Evolutionary conservation across 306 rosid genomes (phyloP).

Genomic region (Cucurbita maxima): DNA sequence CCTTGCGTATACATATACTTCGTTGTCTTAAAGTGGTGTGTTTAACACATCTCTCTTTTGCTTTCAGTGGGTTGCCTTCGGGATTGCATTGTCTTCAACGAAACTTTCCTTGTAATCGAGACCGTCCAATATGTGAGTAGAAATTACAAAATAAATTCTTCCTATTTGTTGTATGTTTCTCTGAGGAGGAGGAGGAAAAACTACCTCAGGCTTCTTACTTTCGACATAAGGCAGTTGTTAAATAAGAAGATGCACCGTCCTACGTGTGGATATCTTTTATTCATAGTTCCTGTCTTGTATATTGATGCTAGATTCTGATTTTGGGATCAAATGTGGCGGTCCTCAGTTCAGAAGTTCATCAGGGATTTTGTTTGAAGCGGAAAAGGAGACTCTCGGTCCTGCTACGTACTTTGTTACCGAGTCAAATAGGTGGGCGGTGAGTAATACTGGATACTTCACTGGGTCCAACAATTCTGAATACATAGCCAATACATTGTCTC

Average conservation of each 20-base stretch:
- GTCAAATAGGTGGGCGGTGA: slow-evolving; percentile 49
- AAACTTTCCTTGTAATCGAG: slow-evolving; percentile 50
- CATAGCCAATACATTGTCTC: slow-evolving; percentile 17
- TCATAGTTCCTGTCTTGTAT: not conserved
- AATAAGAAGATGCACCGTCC: not conserved
- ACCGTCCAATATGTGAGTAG: slow-evolving; percentile 43
- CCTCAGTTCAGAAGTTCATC: slow-evolving; percentile 17
- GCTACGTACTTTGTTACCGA: slow-evolving; percentile 48
- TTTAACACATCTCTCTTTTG: not conserved
- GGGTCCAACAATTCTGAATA: slow-evolving; percentile 10
- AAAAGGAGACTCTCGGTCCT: slow-evolving; percentile 47
- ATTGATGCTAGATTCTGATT: slow-evolving; percentile 32
- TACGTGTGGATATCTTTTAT: not conserved
- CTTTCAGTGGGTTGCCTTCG: slow-evolving; percentile 48
- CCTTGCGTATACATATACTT: not conserved
- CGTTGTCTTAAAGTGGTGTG: not conserved
- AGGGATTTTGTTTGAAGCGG: slow-evolving; percentile 28
- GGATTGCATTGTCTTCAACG: slow-evolving; percentile 59
- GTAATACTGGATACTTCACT: slow-evolving; percentile 48
- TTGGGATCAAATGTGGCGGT: slow-evolving; percentile 64
- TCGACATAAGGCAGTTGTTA: not conserved
- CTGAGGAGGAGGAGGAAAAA: not conserved
- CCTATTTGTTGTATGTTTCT: slow-evolving; percentile 7
- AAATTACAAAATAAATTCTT: not conserved
- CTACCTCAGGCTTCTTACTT: not conserved